Evolutionary conservation across 768 basidiomycete genomes (phyloP), one percentile per base, ranked within the genome.

Genomic region (Mycena maculata): DNA sequence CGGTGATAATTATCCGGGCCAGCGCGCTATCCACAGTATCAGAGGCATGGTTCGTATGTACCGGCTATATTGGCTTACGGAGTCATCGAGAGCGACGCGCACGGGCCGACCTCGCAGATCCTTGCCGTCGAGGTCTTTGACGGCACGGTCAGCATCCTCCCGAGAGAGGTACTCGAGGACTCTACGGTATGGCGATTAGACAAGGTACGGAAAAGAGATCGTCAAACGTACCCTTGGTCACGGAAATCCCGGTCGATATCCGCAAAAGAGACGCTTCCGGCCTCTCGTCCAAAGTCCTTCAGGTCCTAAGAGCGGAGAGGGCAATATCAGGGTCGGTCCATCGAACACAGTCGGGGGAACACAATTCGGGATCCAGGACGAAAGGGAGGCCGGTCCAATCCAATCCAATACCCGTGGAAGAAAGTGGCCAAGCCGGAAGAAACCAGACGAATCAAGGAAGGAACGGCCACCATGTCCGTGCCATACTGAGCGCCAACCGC

Each of bases 271-370:
- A 98, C 95, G 75, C 90, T 93, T 45, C 95, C 96, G 54, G 93
- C 94, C 75, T 95, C 91, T 67, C 97, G 94, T 72, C 96, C 97
- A 68, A 96, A 98, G 76, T 99, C 97, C 81, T 99, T 99, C 77
- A 99, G 83, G 77, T 99, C 97, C 97, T 99, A 85, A 74, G 77
- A 74, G 80, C 76, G 79, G 80, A 79, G 78, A 76, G 76, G 81
- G 76, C 68, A 53, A 59, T 53, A 80, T 86, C 73, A 85, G 83
- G 78, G 79, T 78, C 78, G 77, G 76, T 78, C 80, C 77, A 70
- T 76, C 77, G 73, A 75, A 65, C 12, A 58, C 63, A 50, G 22
- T 27, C 56, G 63, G 63, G 25, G 41, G 57, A 53, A 53, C 22
- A 55, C 20, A 45, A 36, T 64, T 67, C 73, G 67, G 73, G 70